These are phyloP conservation scores for Craspedostauros australis DNA, from an alignment of 108 stramenopile genomes.

Conservation along the genomic window DNA sequence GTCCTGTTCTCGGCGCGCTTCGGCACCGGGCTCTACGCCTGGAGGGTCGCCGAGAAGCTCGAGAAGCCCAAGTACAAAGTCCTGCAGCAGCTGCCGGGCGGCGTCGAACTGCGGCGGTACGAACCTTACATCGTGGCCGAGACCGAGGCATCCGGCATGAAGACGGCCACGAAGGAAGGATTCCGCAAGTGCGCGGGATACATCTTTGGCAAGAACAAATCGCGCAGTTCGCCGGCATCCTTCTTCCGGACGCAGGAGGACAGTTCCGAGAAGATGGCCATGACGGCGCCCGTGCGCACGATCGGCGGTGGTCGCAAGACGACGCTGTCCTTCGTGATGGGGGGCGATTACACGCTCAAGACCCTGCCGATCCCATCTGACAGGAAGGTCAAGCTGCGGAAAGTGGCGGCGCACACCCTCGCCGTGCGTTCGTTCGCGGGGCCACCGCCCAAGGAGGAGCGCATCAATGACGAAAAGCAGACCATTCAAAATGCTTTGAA, in stretches of 20 bases:
- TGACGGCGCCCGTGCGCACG: conserved; percentile 54
- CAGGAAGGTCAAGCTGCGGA: conserved; percentile 24
- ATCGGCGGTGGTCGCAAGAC: conserved; percentile 18
- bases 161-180: conserved; percentile 25
- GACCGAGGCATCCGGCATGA: conserved; percentile 28
- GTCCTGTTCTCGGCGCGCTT: conserved; percentile 26
- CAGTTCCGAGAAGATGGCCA: conserved; percentile 45
- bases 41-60: conserved; percentile 37
- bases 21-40: conserved; percentile 38
- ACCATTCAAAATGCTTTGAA: conserved; percentile 25
- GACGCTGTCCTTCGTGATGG: conserved; percentile 62
- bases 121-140: conserved; percentile 60
- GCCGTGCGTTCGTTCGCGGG: conserved; percentile 50
- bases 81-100: conserved; percentile 27
- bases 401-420: conserved; percentile 41
- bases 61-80: conserved; percentile 50
- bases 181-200: conserved; percentile 54
- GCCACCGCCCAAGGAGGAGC: conserved; percentile 47
- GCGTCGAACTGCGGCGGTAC: conserved; percentile 52
- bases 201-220: conserved; percentile 58
- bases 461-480: conserved; percentile 28
- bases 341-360: conserved; percentile 46
- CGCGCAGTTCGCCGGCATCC: background rate
- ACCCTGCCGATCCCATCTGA: conserved; percentile 50
- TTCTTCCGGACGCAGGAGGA: background rate